Evolutionary conservation across 2,329 filamentous ascomycete genomes (phyloP).

Genomic region (Trichophyton mentagrophytes): DNA sequence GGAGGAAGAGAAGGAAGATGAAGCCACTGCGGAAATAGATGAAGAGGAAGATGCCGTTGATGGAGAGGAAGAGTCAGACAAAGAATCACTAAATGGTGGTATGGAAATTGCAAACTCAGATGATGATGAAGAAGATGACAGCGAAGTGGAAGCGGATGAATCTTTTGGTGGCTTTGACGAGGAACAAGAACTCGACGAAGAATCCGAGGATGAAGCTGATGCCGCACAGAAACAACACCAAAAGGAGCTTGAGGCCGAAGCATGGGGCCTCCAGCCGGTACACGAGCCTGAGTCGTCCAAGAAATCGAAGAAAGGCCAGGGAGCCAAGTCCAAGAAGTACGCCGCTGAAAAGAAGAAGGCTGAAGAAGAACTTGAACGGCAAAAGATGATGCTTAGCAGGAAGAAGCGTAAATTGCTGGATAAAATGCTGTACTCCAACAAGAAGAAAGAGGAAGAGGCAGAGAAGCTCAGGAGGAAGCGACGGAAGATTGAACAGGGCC

Average conservation of each 20-base stretch:
- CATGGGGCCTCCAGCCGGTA: conserved; percentile 50
- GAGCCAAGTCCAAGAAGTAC: conserved; percentile 57
- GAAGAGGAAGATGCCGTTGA: conserved; percentile 31
- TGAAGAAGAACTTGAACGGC: conserved; percentile 76
- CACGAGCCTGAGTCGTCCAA: conserved; percentile 36
- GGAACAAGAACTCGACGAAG: conserved; percentile 27
- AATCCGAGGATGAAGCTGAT: conserved; percentile 47
- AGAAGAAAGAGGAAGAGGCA: conserved; percentile 81
- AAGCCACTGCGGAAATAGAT: conserved; percentile 20
- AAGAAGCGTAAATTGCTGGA: conserved; percentile 96
- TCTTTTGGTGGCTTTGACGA: conserved; percentile 42
- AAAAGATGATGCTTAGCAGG: conserved; percentile 96
- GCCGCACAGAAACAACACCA: conserved; percentile 59
- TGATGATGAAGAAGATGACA: conserved; percentile 35
- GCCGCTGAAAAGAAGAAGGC: conserved; percentile 53
- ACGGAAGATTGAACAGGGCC: conserved; percentile 64
- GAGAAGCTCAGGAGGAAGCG: conserved; percentile 79
- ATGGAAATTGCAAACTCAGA: conserved; percentile 40
- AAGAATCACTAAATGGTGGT: conserved; percentile 33
- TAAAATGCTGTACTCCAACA: conserved; percentile 94
- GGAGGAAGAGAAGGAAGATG: conserved; percentile 30
- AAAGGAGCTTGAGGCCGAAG: conserved; percentile 82
- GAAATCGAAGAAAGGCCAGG: conserved; percentile 50
- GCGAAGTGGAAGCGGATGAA: conserved; percentile 35
- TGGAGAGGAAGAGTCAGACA: conserved; percentile 36